A percentile compares a stretch with the other conserved stretches of the same genome.
These are phyloP conservation scores for Solanum hybrid DNA, from an alignment of 305 asterid species.

Conservation along the genomic window DNA sequence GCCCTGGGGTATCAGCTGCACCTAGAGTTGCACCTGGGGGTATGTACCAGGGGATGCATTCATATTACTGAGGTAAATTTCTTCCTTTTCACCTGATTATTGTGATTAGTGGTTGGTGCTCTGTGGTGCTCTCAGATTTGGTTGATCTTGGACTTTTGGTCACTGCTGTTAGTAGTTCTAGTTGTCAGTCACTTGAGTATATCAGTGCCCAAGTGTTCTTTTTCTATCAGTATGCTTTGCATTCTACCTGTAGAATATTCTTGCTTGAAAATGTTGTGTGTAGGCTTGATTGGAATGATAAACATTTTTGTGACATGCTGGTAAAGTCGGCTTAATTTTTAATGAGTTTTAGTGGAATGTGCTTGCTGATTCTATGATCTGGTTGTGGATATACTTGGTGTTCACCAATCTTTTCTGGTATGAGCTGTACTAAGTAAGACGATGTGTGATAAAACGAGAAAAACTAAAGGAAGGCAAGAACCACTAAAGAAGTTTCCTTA, in stretches of 20 bases:
- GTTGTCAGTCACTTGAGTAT: not conserved
- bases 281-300: not conserved
- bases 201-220: not conserved
- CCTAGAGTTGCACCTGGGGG: conserved; percentile 65
- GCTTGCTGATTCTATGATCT: not conserved
- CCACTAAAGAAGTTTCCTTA: not conserved
- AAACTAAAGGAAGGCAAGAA: not conserved
- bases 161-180: not conserved
- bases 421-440: not conserved
- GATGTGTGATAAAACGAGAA: not conserved
- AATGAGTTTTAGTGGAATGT: not conserved
- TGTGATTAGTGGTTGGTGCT: not conserved
- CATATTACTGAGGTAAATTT: conserved; percentile 61
- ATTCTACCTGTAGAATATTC: not conserved
- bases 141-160: not conserved
- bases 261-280: not conserved
- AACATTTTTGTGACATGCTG: not conserved
- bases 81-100: not conserved
- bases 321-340: not conserved
- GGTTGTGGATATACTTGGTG: not conserved
- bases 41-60: conserved; percentile 59
- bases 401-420: not conserved
- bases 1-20: conserved; percentile 39
- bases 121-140: not conserved
- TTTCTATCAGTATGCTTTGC: not conserved